phyloP scores from a whole-genome alignment of 169 alveolate genomes.

The Cryptosporidium meleagridis region DNA sequence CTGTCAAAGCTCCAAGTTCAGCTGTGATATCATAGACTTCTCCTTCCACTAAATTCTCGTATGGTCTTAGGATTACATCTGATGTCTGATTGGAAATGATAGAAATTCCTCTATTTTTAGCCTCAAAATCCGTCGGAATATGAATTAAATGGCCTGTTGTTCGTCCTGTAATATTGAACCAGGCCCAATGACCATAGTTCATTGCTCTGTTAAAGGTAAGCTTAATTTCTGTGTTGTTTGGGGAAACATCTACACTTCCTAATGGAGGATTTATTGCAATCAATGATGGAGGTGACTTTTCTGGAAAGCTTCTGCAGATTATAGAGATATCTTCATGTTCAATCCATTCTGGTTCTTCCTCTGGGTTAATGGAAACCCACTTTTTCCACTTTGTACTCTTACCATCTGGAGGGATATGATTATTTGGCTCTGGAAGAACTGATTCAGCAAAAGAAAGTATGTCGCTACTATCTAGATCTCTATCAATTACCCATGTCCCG shows the following conservation, averaged over 20 bases:
- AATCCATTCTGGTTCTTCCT: constrained; percentile 74
- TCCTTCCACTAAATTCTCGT: constrained; percentile 76
- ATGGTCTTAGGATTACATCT: constrained; percentile 39
- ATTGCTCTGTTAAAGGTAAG: constrained; percentile 79
- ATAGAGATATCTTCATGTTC: constrained; percentile 75
- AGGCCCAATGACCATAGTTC: constrained; percentile 81
- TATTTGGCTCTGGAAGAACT: constrained; percentile 63
- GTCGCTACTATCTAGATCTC: constrained; percentile 76
- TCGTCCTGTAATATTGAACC: constrained; percentile 76
- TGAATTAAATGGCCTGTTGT: constrained; percentile 51
- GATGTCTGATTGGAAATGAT: constrained; percentile 59
- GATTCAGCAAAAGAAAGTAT: constrained; percentile 77
- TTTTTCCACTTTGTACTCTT: constrained; percentile 60
- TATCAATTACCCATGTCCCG: constrained; percentile 80
- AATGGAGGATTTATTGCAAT: constrained; percentile 74
- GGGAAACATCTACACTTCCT: constrained; percentile 71
- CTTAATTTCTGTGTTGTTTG: constrained; percentile 63
- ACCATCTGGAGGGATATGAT: constrained; percentile 63
- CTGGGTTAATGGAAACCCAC: constrained; percentile 78
- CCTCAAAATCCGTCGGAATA: constrained; percentile 72
- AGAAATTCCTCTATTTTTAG: constrained; percentile 28
- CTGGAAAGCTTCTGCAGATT: constrained; percentile 72
- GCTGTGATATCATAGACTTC: constrained; percentile 77
- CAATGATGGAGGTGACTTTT: constrained; percentile 76
- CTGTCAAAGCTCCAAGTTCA: constrained; percentile 80